phyloP scores from a whole-genome alignment of 2,329 filamentous ascomycete species.

The Fusarium sp. region DNA sequence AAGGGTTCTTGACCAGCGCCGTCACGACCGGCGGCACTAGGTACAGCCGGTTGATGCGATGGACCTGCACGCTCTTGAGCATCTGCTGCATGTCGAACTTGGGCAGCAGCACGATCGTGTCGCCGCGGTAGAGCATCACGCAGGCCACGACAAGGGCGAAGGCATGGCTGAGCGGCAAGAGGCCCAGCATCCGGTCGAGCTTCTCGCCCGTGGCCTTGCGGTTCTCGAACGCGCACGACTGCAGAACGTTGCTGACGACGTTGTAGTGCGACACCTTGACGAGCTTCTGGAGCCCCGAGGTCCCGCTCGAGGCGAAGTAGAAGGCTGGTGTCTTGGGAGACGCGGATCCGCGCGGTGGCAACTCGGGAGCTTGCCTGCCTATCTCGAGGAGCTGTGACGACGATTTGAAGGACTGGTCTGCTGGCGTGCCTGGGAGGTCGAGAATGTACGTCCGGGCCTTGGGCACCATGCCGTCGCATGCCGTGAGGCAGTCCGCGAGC shows the following conservation, averaged over 20 bases:
- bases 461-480: slow-evolving; percentile 3
- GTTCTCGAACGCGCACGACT: slow-evolving; percentile 12
- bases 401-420: slow-evolving; percentile 7
- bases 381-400: slow-evolving; percentile 9
- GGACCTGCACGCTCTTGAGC: slow-evolving; percentile 12
- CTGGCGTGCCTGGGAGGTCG: slow-evolving; percentile 10
- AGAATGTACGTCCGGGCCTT: slow-evolving; percentile 10
- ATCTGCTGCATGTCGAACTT: slow-evolving; percentile 13
- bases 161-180: slow-evolving; percentile 10
- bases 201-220: slow-evolving; percentile 10
- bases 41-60: slow-evolving; percentile 11
- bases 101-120: slow-evolving; percentile 11
- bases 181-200: slow-evolving; percentile 10
- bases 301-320: slow-evolving; percentile 11
- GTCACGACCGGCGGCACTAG: slow-evolving; percentile 9
- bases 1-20: slow-evolving; percentile 6
- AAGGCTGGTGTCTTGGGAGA: slow-evolving; percentile 6
- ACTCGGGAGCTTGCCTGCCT: slow-evolving; percentile 8
- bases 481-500: slow-evolving; percentile 4
- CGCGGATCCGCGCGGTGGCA: slow-evolving; percentile 2
- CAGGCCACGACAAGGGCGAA: slow-evolving; percentile 10
- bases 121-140: slow-evolving; percentile 13
- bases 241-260: slow-evolving; percentile 10
- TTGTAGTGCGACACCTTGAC: slow-evolving; percentile 13
- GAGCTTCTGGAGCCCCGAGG: slow-evolving; percentile 10